A percentile compares a stretch with the other conserved stretches of the same genome.
These are phyloP conservation scores for Backusella sp. DNA, from an alignment of 192 early-diverging fungal species.

Conservation along the genomic window DNA sequence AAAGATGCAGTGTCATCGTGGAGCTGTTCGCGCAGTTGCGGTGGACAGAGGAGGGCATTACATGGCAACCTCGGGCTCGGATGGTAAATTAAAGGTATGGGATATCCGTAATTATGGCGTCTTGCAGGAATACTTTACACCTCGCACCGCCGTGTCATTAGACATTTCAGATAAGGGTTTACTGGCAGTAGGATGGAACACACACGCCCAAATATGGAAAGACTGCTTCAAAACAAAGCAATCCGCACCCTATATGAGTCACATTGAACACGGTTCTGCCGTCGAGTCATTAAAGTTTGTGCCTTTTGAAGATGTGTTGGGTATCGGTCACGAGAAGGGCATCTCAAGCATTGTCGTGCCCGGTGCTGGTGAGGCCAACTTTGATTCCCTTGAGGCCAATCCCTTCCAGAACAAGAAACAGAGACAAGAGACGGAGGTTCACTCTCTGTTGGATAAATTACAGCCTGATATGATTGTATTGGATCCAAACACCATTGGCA, in stretches of 20 bases:
- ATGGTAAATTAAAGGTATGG: slow-evolving; percentile 90
- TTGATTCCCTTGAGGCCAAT: slow-evolving; percentile 89
- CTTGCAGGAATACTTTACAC: slow-evolving; percentile 80
- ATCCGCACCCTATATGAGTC: slow-evolving; percentile 85
- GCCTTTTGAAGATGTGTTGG: slow-evolving; percentile 97
- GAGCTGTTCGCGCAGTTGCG: slow-evolving; percentile 82
- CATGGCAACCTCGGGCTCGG: slow-evolving; percentile 91
- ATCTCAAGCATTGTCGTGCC: slow-evolving; percentile 83
- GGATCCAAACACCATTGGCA: slow-evolving; percentile 79
- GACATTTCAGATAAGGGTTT: slow-evolving; percentile 84
- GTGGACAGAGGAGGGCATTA: slow-evolving; percentile 75
- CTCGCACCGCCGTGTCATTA: slow-evolving; percentile 73
- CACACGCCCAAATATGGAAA: slow-evolving; percentile 87
- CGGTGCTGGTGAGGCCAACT: slow-evolving; percentile 97
- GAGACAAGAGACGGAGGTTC: slow-evolving; percentile 86
- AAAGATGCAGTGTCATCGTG: slow-evolving; percentile 91
- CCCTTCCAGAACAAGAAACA: slow-evolving; percentile 90
- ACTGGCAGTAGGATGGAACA: slow-evolving; percentile 79
- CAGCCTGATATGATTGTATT: slow-evolving; percentile 92
- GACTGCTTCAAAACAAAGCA: slow-evolving; percentile 76
- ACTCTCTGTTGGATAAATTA: slow-evolving; percentile 85
- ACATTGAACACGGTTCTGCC: slow-evolving; percentile 54
- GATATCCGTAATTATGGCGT: slow-evolving; percentile 84
- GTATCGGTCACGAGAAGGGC: slow-evolving; percentile 76
- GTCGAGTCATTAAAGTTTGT: slow-evolving; percentile 70